phyloP scores from a whole-genome alignment of 306 rosid species.

The Hippophae tibetana region DNA sequence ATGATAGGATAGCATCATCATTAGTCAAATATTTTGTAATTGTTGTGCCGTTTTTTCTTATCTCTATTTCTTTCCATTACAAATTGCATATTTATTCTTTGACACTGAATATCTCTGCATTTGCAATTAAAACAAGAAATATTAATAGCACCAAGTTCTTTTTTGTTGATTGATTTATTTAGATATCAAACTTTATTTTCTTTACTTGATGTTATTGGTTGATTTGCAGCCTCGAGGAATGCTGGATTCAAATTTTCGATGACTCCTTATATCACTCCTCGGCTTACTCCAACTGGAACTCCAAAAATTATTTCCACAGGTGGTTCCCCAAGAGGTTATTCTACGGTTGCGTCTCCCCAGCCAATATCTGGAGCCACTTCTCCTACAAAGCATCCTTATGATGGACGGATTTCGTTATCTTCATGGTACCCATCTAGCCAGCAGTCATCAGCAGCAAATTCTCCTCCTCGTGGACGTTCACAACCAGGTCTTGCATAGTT shows the following conservation, averaged over 20 bases:
- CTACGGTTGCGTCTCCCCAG: slow-evolving; percentile 60
- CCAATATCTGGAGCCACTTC: slow-evolving; percentile 62
- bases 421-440: slow-evolving; percentile 96
- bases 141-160: no score
- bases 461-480: slow-evolving; percentile 75
- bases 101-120: background rate
- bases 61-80: background rate
- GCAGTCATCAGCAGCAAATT: slow-evolving; percentile 94
- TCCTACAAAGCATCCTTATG: slow-evolving; percentile 58
- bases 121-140: no score
- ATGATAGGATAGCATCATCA: no score
- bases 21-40: background rate
- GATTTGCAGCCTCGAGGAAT: slow-evolving; percentile 48
- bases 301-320: slow-evolving; percentile 66
- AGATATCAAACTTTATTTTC: no score
- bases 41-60: background rate
- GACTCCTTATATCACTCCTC: slow-evolving; percentile 85
- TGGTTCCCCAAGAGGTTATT: slow-evolving; percentile 77
- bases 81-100: background rate
- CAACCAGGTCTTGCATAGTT: slow-evolving; percentile 44
- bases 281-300: slow-evolving; percentile 83
- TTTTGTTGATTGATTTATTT: no score
- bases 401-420: slow-evolving; percentile 50
- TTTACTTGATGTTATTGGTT: background rate
- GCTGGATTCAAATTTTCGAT: slow-evolving; percentile 49